Evolutionary conservation across 148 eudicot genomes (phyloP).

Genomic region (Amaranthus cruentus): DNA sequence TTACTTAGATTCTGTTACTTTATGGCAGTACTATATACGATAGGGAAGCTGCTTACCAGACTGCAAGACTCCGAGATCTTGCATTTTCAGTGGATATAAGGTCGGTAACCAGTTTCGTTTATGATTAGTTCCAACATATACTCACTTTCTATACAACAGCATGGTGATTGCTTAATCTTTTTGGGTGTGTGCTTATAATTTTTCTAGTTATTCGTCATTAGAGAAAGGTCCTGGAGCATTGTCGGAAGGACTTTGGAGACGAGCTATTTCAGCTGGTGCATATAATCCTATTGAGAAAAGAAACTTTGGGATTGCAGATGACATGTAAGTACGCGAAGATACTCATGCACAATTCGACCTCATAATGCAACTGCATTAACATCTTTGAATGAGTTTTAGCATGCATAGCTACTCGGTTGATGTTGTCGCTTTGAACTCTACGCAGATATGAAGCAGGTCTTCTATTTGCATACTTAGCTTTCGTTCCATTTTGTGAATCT

Average conservation of each 20-base stretch:
- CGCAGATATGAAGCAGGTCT: conserved; percentile 97
- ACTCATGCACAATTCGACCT: background rate
- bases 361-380: background rate
- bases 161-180: background rate
- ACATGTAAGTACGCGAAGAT: conserved; percentile 49
- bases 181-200: background rate
- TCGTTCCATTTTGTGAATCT: conserved; percentile 83
- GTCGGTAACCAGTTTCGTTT: conserved; percentile 29
- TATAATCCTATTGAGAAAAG: conserved; percentile 73
- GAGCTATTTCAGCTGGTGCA: conserved; percentile 88
- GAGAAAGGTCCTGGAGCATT: conserved; percentile 53
- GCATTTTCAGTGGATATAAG: conserved; percentile 94
- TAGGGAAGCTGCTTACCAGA: conserved; percentile 70
- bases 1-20: conserved; percentile 15
- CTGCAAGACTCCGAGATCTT: conserved; percentile 89
- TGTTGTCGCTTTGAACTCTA: conserved; percentile 11
- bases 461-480: conserved; percentile 77
- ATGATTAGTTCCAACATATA: background rate
- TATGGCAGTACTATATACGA: conserved; percentile 67
- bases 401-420: background rate
- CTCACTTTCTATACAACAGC: background rate
- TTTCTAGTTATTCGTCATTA: conserved; percentile 56
- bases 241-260: conserved; percentile 88
- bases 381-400: background rate
- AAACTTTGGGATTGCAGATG: conserved; percentile 95